A percentile compares a stretch with the other conserved stretches of the same genome.
phyloP scores from a whole-genome alignment of 768 basidiomycete species.

The Suillus clintonianus region DNA sequence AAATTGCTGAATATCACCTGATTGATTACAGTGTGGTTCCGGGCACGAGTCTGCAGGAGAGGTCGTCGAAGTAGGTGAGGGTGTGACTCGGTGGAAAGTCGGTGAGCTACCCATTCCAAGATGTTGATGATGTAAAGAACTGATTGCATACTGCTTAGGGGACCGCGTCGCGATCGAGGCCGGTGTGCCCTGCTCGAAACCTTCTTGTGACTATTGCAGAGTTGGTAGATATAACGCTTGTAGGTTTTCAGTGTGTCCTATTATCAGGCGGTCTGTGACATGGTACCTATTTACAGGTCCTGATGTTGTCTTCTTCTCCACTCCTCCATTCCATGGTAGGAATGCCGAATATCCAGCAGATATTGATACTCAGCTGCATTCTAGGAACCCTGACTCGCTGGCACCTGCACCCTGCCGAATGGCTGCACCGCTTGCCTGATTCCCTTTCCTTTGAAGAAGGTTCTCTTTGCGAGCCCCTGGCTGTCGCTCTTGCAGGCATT shows the following conservation, averaged over 20 bases:
- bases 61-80: conserved; percentile 63
- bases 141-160: conserved; percentile 34
- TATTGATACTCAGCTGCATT: neutral
- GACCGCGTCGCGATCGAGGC: conserved; percentile 72
- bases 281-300: conserved; percentile 27
- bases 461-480: conserved; percentile 65
- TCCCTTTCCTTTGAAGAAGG: conserved; percentile 68
- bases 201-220: conserved; percentile 61
- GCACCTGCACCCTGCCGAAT: conserved; percentile 68
- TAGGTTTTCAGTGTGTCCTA: conserved; percentile 9
- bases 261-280: neutral
- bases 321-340: conserved; percentile 66
- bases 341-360: neutral
- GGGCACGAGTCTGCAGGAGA: conserved; percentile 75
- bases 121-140: conserved; percentile 3
- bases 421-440: conserved; percentile 66
- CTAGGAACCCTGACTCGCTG: conserved; percentile 64
- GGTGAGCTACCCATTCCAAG: conserved; percentile 33
- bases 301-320: conserved; percentile 66
- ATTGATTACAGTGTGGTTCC: conserved; percentile 53
- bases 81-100: conserved; percentile 65
- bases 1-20: neutral
- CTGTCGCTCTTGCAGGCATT: conserved; percentile 68
- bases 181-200: conserved; percentile 66
- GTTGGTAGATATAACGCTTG: conserved; percentile 70